phyloP scores from a whole-genome alignment of 345 rosid genomes.

The Aegle marmelos region DNA sequence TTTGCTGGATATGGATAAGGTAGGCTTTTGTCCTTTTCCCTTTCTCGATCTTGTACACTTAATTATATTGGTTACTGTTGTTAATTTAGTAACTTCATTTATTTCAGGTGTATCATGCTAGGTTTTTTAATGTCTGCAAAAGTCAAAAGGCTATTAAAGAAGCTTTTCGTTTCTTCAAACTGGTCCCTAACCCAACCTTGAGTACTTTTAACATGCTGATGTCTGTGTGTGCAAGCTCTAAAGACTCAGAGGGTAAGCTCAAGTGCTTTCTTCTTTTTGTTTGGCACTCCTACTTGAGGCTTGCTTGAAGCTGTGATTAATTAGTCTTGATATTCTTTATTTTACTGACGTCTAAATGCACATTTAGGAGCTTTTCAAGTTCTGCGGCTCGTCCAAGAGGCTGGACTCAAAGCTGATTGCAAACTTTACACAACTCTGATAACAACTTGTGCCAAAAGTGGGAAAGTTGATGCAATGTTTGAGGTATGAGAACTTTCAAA shows the following conservation, averaged over 20 bases:
- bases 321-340: neutral
- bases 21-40: conserved; percentile 18
- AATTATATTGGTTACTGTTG: conserved; percentile 1
- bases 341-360: conserved; percentile 21
- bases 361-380: conserved; percentile 74
- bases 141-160: conserved; percentile 62
- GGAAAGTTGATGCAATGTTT: conserved; percentile 96
- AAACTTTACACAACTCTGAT: conserved; percentile 91
- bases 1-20: conserved; percentile 82
- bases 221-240: conserved; percentile 80
- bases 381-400: conserved; percentile 60
- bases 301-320: neutral
- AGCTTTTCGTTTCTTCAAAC: conserved; percentile 83
- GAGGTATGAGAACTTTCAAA: conserved; percentile 50
- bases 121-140: conserved; percentile 77
- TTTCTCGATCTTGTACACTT: neutral
- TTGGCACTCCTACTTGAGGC: conserved; percentile 2
- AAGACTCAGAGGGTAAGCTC: conserved; percentile 68
- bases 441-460: conserved; percentile 90
- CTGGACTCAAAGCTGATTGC: conserved; percentile 71
- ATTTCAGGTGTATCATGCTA: conserved; percentile 76
- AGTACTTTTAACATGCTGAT: conserved; percentile 97
- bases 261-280: conserved; percentile 1
- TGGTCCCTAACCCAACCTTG: conserved; percentile 75
- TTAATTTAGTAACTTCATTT: conserved; percentile 6